phyloP scores from a whole-genome alignment of 208 protist genomes.

The Zelonia costaricensis region DNA sequence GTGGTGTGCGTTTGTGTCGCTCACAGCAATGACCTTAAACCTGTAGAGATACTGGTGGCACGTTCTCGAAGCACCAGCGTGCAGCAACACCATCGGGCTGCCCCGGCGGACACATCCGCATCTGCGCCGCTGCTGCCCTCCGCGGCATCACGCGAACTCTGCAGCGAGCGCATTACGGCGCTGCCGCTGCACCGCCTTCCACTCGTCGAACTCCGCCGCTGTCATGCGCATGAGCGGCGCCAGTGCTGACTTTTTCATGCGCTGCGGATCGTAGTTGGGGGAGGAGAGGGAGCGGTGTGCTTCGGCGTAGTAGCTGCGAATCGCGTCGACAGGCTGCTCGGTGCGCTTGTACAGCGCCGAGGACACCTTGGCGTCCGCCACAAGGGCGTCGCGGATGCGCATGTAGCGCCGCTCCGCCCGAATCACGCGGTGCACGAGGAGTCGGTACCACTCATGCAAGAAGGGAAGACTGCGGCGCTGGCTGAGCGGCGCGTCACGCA shows the following conservation, averaged over 20 bases:
- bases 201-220: conserved; percentile 64
- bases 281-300: conserved; percentile 75
- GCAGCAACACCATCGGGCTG: no score
- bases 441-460: conserved; percentile 76
- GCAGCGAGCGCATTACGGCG: conserved; percentile 55
- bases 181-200: conserved; percentile 57
- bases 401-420: conserved; percentile 79
- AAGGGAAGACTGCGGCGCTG: conserved; percentile 77
- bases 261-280: conserved; percentile 79
- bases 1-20: no score
- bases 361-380: conserved; percentile 33
- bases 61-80: no score
- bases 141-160: conserved; percentile 50
- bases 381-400: conserved; percentile 44
- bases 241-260: conserved; percentile 78
- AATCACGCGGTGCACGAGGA: conserved; percentile 67
- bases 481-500: conserved; percentile 56
- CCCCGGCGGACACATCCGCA: no score
- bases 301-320: conserved; percentile 71
- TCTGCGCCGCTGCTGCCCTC: no score
- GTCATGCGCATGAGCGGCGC: conserved; percentile 78
- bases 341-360: conserved; percentile 54
- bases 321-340: conserved; percentile 51
- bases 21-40: no score
- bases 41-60: no score